A percentile compares a stretch with the other conserved stretches of the same genome.
phyloP scores from a whole-genome alignment of 2,329 filamentous ascomycete genomes.

The Bipolaris oryzae region DNA sequence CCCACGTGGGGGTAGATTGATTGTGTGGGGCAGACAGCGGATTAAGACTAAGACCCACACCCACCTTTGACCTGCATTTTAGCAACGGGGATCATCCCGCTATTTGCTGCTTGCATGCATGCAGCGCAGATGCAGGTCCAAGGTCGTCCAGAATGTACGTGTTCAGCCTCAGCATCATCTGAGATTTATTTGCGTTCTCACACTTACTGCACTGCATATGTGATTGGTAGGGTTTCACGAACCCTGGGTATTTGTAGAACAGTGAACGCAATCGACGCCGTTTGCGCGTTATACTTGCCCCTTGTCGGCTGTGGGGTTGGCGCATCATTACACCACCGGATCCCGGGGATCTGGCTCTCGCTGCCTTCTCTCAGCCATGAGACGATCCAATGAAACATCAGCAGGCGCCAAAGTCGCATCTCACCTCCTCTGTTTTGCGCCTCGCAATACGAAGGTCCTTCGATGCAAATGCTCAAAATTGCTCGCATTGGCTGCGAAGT shows the following conservation, averaged over 20 bases:
- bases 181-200: neutral
- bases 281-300: neutral
- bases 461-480: neutral
- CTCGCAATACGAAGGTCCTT: neutral
- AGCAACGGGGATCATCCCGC: neutral
- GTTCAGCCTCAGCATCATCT: neutral
- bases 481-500: slow-evolving; percentile 1
- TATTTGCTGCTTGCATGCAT: neutral
- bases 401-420: slow-evolving; percentile 2
- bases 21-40: neutral
- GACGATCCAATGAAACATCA: neutral
- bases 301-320: neutral
- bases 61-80: neutral
- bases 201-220: too few relatives aligned
- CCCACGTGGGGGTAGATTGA: neutral
- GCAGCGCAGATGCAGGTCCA: neutral
- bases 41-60: neutral
- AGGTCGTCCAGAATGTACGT: neutral
- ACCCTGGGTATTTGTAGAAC: neutral
- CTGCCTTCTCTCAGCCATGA: neutral
- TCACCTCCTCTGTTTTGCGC: neutral
- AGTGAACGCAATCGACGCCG: neutral
- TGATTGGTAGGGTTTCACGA: neutral
- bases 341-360: neutral
- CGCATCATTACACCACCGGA: neutral